Evolutionary conservation across 1,284 basidiomycete genomes (phyloP).

Genomic region (Ceratobasidium sp.): DNA sequence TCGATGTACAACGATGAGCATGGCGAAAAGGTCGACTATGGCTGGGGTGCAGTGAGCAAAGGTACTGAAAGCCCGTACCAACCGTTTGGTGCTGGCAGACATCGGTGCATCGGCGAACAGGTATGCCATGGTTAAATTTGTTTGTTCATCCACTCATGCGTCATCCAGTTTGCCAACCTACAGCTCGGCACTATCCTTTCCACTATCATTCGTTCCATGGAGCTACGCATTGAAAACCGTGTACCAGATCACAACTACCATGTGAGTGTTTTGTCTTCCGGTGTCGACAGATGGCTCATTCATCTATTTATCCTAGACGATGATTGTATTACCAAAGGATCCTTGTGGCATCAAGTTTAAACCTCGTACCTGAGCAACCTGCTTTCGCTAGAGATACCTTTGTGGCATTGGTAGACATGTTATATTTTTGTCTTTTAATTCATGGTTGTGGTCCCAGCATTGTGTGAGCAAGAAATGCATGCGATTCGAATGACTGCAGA

Average conservation of each 20-base stretch:
- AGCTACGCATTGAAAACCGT: slow-evolving; percentile 73
- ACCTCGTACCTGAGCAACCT: not conserved
- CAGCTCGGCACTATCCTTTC: slow-evolving; percentile 90
- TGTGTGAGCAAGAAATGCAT: too few relatives aligned
- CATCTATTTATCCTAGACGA: slow-evolving; percentile 61
- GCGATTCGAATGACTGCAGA: too few relatives aligned
- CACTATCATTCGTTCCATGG: slow-evolving; percentile 82
- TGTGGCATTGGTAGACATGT: not conserved
- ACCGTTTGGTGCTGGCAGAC: slow-evolving; percentile 95
- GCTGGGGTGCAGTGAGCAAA: slow-evolving; percentile 93
- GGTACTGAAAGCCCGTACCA: slow-evolving; percentile 92
- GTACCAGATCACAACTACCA: slow-evolving; percentile 92
- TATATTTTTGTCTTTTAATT: not conserved
- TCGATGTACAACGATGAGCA: slow-evolving; percentile 77
- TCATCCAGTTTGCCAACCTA: slow-evolving; percentile 87
- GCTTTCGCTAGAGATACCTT: too few relatives aligned
- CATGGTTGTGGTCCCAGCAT: too few relatives aligned
- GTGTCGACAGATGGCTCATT: not conserved
- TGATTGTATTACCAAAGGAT: slow-evolving; percentile 76
- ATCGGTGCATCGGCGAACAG: slow-evolving; percentile 95
- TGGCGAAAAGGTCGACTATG: slow-evolving; percentile 93
- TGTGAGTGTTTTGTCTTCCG: slow-evolving; percentile 62
- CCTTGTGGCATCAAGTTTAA: slow-evolving; percentile 62
- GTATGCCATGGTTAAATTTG: slow-evolving; percentile 58
- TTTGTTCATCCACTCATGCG: slow-evolving; percentile 4